A percentile compares a stretch with the other conserved stretches of the same genome.
Conservation (phyloP, 345 rosid genomes). For the Salix koriyanagi region DNA sequence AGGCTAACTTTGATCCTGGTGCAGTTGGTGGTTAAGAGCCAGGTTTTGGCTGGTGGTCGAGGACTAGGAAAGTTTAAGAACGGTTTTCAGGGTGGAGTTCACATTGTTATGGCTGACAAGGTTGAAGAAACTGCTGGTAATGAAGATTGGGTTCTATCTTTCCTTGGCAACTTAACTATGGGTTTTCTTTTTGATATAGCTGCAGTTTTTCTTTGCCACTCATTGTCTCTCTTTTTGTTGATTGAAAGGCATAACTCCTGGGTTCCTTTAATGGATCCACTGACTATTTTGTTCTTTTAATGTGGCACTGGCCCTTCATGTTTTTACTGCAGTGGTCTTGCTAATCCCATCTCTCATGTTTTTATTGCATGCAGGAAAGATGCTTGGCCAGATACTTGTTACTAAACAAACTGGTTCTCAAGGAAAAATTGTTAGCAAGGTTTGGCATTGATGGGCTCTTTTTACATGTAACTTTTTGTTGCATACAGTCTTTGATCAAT, state of each 20-base stretch:
- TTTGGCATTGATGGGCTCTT: constrained; percentile 18
- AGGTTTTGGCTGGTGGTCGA: constrained; percentile 98
- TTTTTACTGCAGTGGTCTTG: not conserved
- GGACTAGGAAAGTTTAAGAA: constrained; percentile 88
- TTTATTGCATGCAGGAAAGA: constrained; percentile 57
- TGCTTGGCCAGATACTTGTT: constrained; percentile 96
- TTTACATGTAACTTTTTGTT: not conserved
- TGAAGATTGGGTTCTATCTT: not conserved
- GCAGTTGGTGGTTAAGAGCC: constrained; percentile 96
- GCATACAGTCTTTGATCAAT: not conserved
- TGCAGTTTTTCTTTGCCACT: not conserved
- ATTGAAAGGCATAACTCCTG: not conserved
- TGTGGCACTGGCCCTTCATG: not conserved
- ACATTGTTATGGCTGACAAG: constrained; percentile 71
- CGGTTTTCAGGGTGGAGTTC: constrained; percentile 95
- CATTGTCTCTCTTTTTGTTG: not conserved
- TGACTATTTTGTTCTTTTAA: not conserved
- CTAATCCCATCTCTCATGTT: not conserved
- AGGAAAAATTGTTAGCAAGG: constrained; percentile 99
- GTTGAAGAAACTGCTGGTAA: constrained; percentile 80
- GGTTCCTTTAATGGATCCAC: not conserved
- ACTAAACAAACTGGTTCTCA: constrained; percentile 97
- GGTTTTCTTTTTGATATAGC: not conserved
- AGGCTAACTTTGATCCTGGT: constrained; percentile 15
- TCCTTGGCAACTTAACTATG: not conserved